Evolutionary conservation across 257 asterid species (phyloP).

Genomic region (Verbena officinalis): DNA sequence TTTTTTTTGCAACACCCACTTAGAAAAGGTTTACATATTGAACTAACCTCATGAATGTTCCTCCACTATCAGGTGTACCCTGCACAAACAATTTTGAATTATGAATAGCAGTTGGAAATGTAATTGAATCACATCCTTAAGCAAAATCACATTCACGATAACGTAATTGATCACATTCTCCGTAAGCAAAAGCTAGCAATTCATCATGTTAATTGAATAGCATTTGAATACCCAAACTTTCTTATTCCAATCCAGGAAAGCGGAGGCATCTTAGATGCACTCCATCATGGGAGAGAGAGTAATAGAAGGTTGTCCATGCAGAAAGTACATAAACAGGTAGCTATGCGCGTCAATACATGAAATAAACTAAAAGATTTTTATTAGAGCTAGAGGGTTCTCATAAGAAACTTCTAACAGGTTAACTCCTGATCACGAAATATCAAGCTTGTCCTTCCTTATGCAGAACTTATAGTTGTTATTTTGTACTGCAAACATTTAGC

Average conservation of each 20-base stretch:
- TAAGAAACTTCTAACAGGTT: not conserved
- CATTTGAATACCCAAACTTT: slow-evolving; percentile 16
- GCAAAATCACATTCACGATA: slow-evolving; percentile 15
- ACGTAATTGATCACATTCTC: not conserved
- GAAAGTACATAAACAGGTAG: too few relatives aligned
- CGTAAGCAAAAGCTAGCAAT: slow-evolving; percentile 12
- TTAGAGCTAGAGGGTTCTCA: not conserved
- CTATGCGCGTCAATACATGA: too few relatives aligned
- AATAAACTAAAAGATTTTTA: not conserved
- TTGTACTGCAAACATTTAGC: not conserved
- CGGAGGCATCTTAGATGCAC: slow-evolving; percentile 6
- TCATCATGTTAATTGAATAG: not conserved
- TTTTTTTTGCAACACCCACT: too few relatives aligned
- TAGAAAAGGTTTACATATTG: not conserved
- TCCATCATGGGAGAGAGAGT: not conserved
- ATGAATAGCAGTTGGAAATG: slow-evolving; percentile 16
- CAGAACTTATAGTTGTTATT: not conserved
- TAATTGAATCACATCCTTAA: slow-evolving; percentile 1
- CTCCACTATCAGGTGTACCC: slow-evolving; percentile 51
- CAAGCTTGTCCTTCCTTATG: not conserved
- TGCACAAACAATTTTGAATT: slow-evolving; percentile 41
- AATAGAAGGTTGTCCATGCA: too few relatives aligned
- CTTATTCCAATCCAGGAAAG: slow-evolving; percentile 1
- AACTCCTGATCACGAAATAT: not conserved
- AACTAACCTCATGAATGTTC: slow-evolving; percentile 49